These are phyloP conservation scores for Paecilomyces fulvus DNA, from an alignment of 2,329 filamentous ascomycete species.

Conservation along the genomic window DNA sequence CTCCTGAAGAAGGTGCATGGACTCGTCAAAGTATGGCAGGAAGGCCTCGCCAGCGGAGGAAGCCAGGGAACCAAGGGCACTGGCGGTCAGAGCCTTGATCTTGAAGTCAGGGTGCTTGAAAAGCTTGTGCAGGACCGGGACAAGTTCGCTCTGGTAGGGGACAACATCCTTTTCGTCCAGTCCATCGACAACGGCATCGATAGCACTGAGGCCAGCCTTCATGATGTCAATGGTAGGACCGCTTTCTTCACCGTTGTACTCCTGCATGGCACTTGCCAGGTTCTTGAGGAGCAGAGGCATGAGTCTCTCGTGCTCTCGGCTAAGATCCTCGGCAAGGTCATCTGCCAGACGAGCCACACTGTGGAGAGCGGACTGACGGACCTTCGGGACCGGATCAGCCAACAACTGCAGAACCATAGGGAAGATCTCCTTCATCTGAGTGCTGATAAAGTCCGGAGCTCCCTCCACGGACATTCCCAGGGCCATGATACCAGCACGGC, in stretches of 20 bases:
- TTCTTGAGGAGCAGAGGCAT: constrained; percentile 82
- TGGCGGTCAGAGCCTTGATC: constrained; percentile 81
- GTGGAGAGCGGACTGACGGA: constrained; percentile 79
- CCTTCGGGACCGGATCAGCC: constrained; percentile 70
- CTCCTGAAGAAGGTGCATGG: constrained; percentile 79
- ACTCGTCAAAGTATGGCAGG: constrained; percentile 81
- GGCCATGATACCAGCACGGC: constrained; percentile 83
- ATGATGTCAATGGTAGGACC: constrained; percentile 79
- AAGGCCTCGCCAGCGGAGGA: constrained; percentile 75
- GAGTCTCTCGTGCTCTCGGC: constrained; percentile 73
- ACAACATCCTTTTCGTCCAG: constrained; percentile 67
- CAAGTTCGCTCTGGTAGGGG: constrained; percentile 71
- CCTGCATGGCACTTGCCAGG: constrained; percentile 68
- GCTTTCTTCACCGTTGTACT: constrained; percentile 54
- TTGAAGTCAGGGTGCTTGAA: constrained; percentile 78
- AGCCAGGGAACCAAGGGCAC: constrained; percentile 84
- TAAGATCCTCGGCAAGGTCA: constrained; percentile 84
- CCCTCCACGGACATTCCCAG: constrained; percentile 93
- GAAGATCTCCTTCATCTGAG: constrained; percentile 78
- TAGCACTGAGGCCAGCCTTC: constrained; percentile 78
- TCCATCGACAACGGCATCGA: constrained; percentile 84
- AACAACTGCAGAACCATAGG: constrained; percentile 77
- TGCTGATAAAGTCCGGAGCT: constrained; percentile 93
- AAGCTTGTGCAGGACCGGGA: constrained; percentile 75
- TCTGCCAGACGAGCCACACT: constrained; percentile 85